Percentiles rank a stretch among this genome's conserved stretches.
These are phyloP conservation scores for Entomortierella lignicola DNA, from an alignment of 192 early-diverging fungal species.

Conservation along the genomic window DNA sequence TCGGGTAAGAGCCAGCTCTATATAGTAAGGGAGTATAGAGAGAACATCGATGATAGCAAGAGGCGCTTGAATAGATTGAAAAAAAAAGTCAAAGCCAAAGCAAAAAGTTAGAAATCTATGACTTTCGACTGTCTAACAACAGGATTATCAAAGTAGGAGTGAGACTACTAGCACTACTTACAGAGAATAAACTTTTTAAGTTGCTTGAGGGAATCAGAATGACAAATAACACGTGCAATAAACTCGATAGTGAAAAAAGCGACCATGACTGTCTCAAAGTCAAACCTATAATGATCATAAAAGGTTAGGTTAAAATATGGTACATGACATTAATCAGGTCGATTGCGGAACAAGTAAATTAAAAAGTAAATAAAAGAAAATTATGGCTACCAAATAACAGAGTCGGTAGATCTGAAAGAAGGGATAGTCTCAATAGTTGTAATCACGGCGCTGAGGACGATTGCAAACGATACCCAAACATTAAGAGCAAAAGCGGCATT, in stretches of 20 bases:
- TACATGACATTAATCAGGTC: no score
- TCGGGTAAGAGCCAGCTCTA: conserved; percentile 73
- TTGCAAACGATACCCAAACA: conserved; percentile 78
- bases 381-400: conserved; percentile 62
- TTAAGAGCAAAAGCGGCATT: conserved; percentile 76
- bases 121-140: no score
- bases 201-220: conserved; percentile 75
- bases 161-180: conserved; percentile 19
- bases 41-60: conserved; percentile 80
- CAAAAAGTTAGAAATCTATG: no score
- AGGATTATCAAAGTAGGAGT: no score
- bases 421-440: conserved; percentile 87
- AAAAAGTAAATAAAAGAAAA: not conserved
- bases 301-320: no score
- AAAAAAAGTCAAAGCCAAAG: no score
- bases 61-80: conserved; percentile 63
- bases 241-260: conserved; percentile 82
- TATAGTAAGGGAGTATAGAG: conserved; percentile 84
- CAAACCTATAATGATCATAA: conserved; percentile 60
- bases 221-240: conserved; percentile 72
- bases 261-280: conserved; percentile 76
- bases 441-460: conserved; percentile 77
- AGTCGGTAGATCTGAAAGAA: conserved; percentile 68
- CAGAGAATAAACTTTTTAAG: conserved; percentile 65
- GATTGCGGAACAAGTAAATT: not conserved